A percentile compares a stretch with the other conserved stretches of the same genome.
Evolutionary conservation across 116 monocot species (phyloP).

Genomic region (Zostera marina): DNA sequence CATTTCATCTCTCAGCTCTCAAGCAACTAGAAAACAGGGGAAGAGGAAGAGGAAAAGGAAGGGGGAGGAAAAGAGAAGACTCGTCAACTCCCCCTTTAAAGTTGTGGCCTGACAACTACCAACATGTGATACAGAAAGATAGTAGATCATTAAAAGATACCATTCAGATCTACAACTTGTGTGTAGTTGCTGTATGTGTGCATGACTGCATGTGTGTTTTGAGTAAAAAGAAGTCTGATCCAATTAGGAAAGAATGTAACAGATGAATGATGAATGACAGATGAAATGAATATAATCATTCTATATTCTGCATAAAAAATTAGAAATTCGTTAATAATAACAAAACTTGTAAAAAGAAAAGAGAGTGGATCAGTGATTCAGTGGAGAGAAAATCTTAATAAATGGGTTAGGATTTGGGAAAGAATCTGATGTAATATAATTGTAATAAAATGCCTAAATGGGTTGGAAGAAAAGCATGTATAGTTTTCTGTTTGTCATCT

Average conservation of each 20-base stretch:
- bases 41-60: too few relatives aligned
- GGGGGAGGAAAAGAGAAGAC: not conserved
- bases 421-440: not conserved
- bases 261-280: constrained; percentile 5
- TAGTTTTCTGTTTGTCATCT: not conserved
- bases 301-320: constrained; percentile 3
- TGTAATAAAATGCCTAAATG: not conserved
- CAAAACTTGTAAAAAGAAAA: not conserved
- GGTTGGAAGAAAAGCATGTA: not conserved
- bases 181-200: not conserved
- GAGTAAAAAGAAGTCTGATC: constrained; percentile 2
- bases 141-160: constrained; percentile 19
- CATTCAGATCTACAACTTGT: constrained; percentile 4
- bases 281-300: constrained; percentile 4
- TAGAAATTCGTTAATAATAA: not conserved
- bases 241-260: constrained; percentile 9
- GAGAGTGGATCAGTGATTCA: too few relatives aligned
- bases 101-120: constrained; percentile 21
- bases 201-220: not conserved
- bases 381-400: not conserved
- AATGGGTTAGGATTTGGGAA: not conserved
- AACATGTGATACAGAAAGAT: constrained; percentile 25
- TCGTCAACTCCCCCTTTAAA: constrained; percentile 25
- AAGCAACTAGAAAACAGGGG: not conserved
- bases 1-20: not conserved